These are phyloP conservation scores for Cytospora paraplurivora DNA, from an alignment of 2,329 filamentous ascomycete genomes.

Conservation along the genomic window DNA sequence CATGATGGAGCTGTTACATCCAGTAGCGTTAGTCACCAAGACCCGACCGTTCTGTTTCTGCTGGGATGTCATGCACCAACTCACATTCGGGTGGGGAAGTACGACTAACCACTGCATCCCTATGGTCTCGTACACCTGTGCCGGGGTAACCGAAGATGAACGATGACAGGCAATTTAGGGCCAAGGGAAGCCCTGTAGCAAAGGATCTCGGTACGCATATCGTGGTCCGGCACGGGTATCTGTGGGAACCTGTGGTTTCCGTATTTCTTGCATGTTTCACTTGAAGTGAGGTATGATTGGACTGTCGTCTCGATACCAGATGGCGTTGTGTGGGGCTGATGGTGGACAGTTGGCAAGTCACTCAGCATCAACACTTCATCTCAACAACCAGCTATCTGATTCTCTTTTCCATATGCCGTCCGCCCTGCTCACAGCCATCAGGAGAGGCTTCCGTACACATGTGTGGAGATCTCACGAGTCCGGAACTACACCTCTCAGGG, in stretches of 20 bases:
- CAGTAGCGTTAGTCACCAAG: neutral
- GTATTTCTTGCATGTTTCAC: too few species aligned
- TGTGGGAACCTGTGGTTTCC: too few species aligned
- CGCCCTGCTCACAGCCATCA: too few species aligned
- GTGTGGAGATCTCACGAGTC: neutral
- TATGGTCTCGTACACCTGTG: too few species aligned
- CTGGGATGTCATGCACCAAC: neutral
- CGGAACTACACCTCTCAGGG: neutral
- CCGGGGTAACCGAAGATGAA: too few species aligned
- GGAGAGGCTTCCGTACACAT: neutral
- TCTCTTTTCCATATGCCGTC: too few species aligned
- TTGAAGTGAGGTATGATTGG: neutral
- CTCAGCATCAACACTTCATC: neutral
- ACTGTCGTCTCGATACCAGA: neutral
- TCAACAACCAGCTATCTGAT: neutral
- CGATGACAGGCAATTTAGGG: too few species aligned
- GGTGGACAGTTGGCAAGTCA: neutral
- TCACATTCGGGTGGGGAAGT: too few species aligned
- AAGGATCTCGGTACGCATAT: too few species aligned
- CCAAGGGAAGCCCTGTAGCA: too few species aligned
- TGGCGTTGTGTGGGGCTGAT: neutral
- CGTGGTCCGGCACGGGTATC: too few species aligned
- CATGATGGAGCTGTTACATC: neutral
- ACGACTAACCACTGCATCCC: too few species aligned
- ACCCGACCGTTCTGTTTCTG: neutral